A percentile compares a stretch with the other conserved stretches of the same genome.
Conservation (phyloP, 176 grass and related monocot genomes). For the Triticum urartu region DNA sequence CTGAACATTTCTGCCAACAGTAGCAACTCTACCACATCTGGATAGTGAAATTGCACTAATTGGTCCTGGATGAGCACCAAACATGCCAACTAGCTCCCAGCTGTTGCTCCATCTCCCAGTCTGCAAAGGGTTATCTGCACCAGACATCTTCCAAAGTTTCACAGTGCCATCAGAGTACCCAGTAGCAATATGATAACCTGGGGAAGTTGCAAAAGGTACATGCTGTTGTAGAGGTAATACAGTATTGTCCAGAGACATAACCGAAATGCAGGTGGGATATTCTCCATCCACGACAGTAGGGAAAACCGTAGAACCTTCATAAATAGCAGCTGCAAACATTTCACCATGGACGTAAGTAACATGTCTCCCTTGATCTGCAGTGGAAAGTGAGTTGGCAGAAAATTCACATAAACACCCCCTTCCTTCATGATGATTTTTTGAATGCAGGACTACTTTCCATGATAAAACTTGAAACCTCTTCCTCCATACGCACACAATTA, state of each 20-base stretch:
- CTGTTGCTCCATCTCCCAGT: slow-evolving; percentile 39
- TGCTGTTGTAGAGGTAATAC: slow-evolving; percentile 53
- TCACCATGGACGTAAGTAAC: slow-evolving; percentile 47
- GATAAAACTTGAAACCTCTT: slow-evolving; percentile 59
- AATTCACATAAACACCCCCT: slow-evolving; percentile 36
- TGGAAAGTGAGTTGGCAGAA: slow-evolving; percentile 37
- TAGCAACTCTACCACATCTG: slow-evolving; percentile 73
- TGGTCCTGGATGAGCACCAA: slow-evolving; percentile 58
- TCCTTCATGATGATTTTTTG: slow-evolving; percentile 37
- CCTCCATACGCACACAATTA: slow-evolving; percentile 77
- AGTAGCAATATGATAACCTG: slow-evolving; percentile 79
- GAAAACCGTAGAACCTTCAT: slow-evolving; percentile 55
- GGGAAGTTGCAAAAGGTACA: slow-evolving; percentile 35
- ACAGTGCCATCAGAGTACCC: slow-evolving; percentile 71
- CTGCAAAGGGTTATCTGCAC: slow-evolving; percentile 36
- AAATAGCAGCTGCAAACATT: slow-evolving; percentile 49
- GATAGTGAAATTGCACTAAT: slow-evolving; percentile 62
- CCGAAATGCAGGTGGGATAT: slow-evolving; percentile 62
- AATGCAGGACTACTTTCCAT: slow-evolving; percentile 68
- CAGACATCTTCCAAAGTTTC: slow-evolving; percentile 74
- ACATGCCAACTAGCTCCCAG: slow-evolving; percentile 78
- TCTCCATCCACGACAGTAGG: slow-evolving; percentile 45
- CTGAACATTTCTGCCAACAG: slow-evolving; percentile 46
- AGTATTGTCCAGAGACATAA: slow-evolving; percentile 41
- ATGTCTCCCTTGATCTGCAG: slow-evolving; percentile 44